Base-by-base conservation (phyloP, 148 eudicot genomes). In the Mesembryanthemum crystallinum region DNA sequence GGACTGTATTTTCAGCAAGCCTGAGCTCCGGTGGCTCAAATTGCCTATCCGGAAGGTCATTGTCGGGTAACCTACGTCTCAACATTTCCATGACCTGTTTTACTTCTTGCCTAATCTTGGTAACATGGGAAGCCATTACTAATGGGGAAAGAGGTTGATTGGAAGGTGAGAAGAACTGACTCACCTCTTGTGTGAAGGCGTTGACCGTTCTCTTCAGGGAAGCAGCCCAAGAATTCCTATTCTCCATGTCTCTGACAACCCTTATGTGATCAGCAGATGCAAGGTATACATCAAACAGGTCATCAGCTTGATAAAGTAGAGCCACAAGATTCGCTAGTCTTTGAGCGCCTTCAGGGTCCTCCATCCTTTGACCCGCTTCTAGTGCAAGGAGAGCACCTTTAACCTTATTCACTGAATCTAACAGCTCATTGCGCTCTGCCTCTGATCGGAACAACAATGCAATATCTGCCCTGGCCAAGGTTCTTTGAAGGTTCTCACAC, bases 101-200 rank as follows among this genome's bases (percentile, higher is more conserved):
- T 47, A 79, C 32, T 8, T 61, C 37, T 8, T 59, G 24, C 27
- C 73, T 23, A 13, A 73, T 43, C 30, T 54, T 42, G 1, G 1
- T 17, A 8, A 66, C 15, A 35, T 15, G 72, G 14, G 11, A 6
- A 42, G 72, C 67, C 76, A 78, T 42, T 55, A 5, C 4, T 3
- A 5, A 24, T 8, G 32, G 39, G 5, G n/a, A n/a, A 47, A 15
- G 24, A 61, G 47, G 24, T 64, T 37, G 70, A 15, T 64, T 71
- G 10, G 28, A 28, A 23, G 14, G 35, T 0, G 72, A 54, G 47
- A 78, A 32, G 25, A 78, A 63, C 55, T 63, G 23, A 6, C 72
- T 64, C 32, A 78, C 81, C 72, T 78, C 27, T 51, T 76, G 67
- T 28, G 59, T 61, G 1, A 71, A 3, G 27, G 65, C 65, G 11